Base-by-base conservation (phyloP, 768 basidiomycete genomes). In the Phylloporus arenicola region DNA sequence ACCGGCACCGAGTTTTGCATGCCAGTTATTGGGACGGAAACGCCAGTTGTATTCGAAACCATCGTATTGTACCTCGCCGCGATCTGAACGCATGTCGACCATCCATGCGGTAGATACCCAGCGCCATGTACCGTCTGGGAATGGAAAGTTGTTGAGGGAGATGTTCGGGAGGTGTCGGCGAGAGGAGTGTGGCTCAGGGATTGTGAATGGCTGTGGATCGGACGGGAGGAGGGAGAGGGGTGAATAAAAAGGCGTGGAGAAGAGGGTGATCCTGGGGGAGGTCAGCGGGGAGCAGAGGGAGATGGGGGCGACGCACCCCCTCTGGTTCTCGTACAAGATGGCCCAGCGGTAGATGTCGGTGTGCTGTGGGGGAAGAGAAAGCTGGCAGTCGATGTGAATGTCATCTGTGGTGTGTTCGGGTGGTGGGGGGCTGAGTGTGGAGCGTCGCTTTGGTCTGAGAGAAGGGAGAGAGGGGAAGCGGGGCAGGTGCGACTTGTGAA, bases 21-120 rank as follows among this genome's bases (percentile, higher is more conserved):
- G 76, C 89, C 89, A 92, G 43, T 81, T 66, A 43, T 77, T 75
- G 30, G 70, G 65, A 16, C 85, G 79, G 57, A 92, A 92, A 52
- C 72, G 64, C 80, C 84, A 88, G 62, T 89, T 91, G 68, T 91
- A 92, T 66, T 92, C 86, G 58, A 89, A 92, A 45, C 88, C 88
- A 57, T 90, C 88, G 56, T 85, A 78, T 57, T 89, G 86, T 3
- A 89, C 84, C 58, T 84, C 78, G 45, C 86, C 86, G 20, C 72
- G 71, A 57, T 86, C 81, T 25, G 81, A 79, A 37, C 84, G 85
- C 88, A 92, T 91, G 70, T 92, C 89, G 51, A 91, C 80, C 86
- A 91, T 86, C 88, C 88, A 92, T 7, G 77, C 68, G 38, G 78
- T 78, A 37, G 86, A 88, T 2, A 89, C 81, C 88, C 88, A 92